Evolutionary conservation across 192 early-diverging fungal genomes (phyloP), one percentile per base, ranked within the genome.

Genomic region (Tieghemiomyces parasiticus): DNA sequence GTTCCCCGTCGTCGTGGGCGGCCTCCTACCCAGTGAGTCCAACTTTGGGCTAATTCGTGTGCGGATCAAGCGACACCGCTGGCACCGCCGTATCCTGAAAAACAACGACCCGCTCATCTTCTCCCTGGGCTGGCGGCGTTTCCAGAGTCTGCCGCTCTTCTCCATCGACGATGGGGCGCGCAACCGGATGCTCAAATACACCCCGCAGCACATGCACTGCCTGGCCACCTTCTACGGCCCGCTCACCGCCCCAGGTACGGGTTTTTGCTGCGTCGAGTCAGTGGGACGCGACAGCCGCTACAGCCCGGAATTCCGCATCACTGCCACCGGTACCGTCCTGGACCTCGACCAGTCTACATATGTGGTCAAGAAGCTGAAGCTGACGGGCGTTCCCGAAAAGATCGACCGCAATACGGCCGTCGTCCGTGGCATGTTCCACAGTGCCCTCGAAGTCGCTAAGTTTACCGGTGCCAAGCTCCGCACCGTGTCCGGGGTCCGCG

Each of bases 141-240:
- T 99, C 82, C 96, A 99, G 67, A 89, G 87, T 35, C 85, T 97
- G 53, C 96, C 96, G 19, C 76, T 95, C 47, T 99, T 89, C 71
- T 95, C 89, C 25, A 76, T 92, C 34, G 81, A 93, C 63, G 89
- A 95, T 69, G 87, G 88, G 44, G 91, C 82, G 60, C 81, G 92
- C 42, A 97, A 95, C 72, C 79, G 92, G 32, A 95, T 99, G 92
- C 81, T 99, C 35, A 99, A 99, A 72, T 99, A 99, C 71, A 94
- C 96, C 10, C 96, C 96, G 19, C 91, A 97, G 72, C 96, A 99
- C 67, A 97, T 99, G 96, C 96, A 99, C 80, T 97, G 96, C 77
- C 69, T 92, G 58, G 96, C 92, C 8, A 89, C 90, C 0, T 82
- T 97, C 60, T 97, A 87, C 66, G 93, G 89, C 14, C 96, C 96